Evolutionary conservation across 192 early-diverging fungal species (phyloP), one percentile per base, ranked within the genome.

Genomic region (Backusella macrospora): DNA sequence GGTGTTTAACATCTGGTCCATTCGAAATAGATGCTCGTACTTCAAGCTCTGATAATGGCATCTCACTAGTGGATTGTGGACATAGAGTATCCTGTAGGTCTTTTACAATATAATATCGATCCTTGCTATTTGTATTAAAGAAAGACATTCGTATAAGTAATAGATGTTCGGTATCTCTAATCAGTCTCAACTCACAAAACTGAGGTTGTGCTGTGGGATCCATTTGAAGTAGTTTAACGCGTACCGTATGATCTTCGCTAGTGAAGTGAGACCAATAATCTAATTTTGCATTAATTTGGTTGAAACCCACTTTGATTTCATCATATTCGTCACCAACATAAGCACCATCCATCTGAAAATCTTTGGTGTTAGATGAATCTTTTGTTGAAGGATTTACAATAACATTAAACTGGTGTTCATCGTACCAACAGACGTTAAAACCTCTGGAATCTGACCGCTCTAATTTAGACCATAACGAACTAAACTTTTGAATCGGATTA

Each of bases 381-480:
- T 26, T 65, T 23, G 44, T 1, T 0, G 71, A 63, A 47, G 16
- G 45, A 0, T 71, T 68, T n/a, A 86, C 43, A 10, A 86, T 59
- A 43, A 80, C 49, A 65, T 86, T 81, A n/a, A 88, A 84, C 12
- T 78, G 74, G 18, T 67, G 62, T 9, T 83, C 78, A 43, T 81
- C 85, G 47, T 85, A 88, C 83, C 87, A 88, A 42, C 81, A 82
- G 6, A 76, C 68, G 15, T 75, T 84, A 48, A 79, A 81, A 7
- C 38, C 16, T 16, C 76, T 71, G 42, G 71, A 42, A 38, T 75
- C 49, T 16, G 71, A 62, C 55, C 79, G 34, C 55, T 65, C 43
- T 14, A 64, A 16, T 44, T 76, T 70, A 21, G 76, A 47, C 76
- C 80, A 81, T 40, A 74, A 76, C 34, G 79, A 71, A 14, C 62